These are phyloP conservation scores for Plenodomus lindquistii DNA, from an alignment of 2,329 filamentous ascomycete genomes.

Conservation along the genomic window DNA sequence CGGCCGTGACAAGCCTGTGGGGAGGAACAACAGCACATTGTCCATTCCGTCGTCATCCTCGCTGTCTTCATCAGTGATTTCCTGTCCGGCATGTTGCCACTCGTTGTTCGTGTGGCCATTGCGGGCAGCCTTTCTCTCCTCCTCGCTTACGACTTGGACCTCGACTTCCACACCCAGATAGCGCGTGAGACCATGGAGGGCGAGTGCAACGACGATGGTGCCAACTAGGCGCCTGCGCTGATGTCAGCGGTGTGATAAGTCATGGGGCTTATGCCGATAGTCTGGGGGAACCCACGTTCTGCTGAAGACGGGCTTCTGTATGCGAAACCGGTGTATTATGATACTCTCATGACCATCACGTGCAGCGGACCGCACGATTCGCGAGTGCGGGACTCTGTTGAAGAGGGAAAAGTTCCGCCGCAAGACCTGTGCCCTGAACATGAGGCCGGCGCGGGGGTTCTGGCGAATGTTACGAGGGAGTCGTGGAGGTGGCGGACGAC, in stretches of 20 bases:
- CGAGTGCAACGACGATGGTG: constrained; percentile 18
- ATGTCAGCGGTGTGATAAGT: constrained; percentile 7
- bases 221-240: constrained; percentile 30
- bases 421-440: constrained; percentile 45
- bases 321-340: constrained; percentile 46
- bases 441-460: constrained; percentile 28
- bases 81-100: constrained; percentile 21
- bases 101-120: constrained; percentile 12
- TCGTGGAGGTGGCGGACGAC: constrained; percentile 15
- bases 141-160: constrained; percentile 23
- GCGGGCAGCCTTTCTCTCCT: constrained; percentile 5
- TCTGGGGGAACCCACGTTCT: constrained; percentile 28
- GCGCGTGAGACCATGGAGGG: constrained; percentile 22
- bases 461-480: constrained; percentile 14
- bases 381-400: constrained; percentile 26
- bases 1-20: constrained; percentile 51
- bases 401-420: constrained; percentile 45
- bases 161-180: constrained; percentile 30
- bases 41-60: constrained; percentile 37
- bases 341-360: constrained; percentile 37
- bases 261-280: neutral
- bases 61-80: constrained; percentile 29
- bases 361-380: constrained; percentile 28
- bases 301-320: constrained; percentile 44
- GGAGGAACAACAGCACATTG: constrained; percentile 51